Base-by-base conservation (phyloP, 441 rosid genomes). In the Adansonia grandidieri region DNA sequence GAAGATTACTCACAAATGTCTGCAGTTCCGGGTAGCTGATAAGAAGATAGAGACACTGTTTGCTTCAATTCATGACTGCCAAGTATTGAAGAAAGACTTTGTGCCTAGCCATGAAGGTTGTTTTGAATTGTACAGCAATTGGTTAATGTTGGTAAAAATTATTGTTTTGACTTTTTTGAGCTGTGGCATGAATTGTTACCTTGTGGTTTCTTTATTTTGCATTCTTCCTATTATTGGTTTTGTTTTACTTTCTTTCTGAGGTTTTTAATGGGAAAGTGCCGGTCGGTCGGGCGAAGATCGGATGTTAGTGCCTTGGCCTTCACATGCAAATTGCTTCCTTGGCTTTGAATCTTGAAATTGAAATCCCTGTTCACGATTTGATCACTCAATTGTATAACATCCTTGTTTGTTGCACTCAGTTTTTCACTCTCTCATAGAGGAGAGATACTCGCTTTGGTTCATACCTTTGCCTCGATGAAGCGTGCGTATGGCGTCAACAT, bases 81-180 rank as follows among this genome's bases (percentile, higher is more conserved):
- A 1, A 51, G 9, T 40, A 11, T 44, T 14, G 45, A 20, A 22
- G 67, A 19, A 45, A 42, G 73, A 57, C 40, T 7, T 51, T 37
- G 15, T 48, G 45, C 7, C 22, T 17, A 24, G 2, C 22, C 17
- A 5, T 56, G 10, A 40, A 45, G 73, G 71, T 71, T 78, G 60
- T 13, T 70, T 54, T 57, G 63, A 64, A 66, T 66, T 79, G 82
- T 79, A 72, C 74, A 82, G 67, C 66, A 50, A 44, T 24, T 79
- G 54, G 71, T 28, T 1, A 28, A 28, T 28, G 32, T 28, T 63
- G 50, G 71, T 17, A 54, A n/a, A 28, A 28, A 28, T 28, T 54
- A 3, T 53, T 72, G 53, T 69, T 68, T 68, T 69, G 53, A 63
- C 19, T 28, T 28, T 14, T 28, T 5, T 22, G 7, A 28, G 22